phyloP scores from a whole-genome alignment of 1,284 basidiomycete genomes.

The Boletus hoseneyae region DNA sequence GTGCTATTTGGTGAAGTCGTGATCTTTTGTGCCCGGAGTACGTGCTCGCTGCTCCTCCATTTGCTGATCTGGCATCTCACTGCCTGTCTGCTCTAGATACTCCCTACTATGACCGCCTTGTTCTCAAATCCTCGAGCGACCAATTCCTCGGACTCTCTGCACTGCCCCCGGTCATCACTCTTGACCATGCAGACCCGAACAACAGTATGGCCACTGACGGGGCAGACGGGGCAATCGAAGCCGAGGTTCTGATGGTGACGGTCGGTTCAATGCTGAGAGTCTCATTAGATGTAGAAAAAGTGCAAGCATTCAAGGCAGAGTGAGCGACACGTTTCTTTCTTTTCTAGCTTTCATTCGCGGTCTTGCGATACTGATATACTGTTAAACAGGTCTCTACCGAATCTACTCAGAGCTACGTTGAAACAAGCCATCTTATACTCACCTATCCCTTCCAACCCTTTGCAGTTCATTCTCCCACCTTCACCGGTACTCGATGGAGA shows the following conservation, averaged over 20 bases:
- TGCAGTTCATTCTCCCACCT: conserved; percentile 80
- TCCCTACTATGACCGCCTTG: conserved; percentile 66
- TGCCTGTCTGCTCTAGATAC: conserved; percentile 44
- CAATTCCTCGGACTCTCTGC: conserved; percentile 69
- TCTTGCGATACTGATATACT: conserved; percentile 2
- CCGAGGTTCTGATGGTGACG: conserved; percentile 59
- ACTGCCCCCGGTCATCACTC: conserved; percentile 27
- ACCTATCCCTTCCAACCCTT: conserved; percentile 60
- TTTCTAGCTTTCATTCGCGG: conserved; percentile 39
- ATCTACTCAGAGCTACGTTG: conserved; percentile 78
- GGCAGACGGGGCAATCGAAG: conserved; percentile 36
- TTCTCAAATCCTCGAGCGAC: conserved; percentile 64
- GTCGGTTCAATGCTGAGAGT: conserved; percentile 67
- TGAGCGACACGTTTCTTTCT: conserved; percentile 33
- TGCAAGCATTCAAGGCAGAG: conserved; percentile 57
- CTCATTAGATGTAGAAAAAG: conserved; percentile 56
- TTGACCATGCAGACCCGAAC: conserved; percentile 25
- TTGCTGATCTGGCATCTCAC: background rate
- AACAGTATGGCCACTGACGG: conserved; percentile 8
- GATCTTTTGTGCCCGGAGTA: conserved; percentile 66
- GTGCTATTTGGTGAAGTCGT: conserved; percentile 77
- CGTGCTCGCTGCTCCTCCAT: conserved; percentile 7
- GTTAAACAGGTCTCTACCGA: conserved; percentile 57
- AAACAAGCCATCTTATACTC: conserved; percentile 82
- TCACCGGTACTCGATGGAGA: conserved; percentile 66